Evolutionary conservation across 805 yeast genomes (phyloP), one percentile per base, ranked within the genome.

Genomic region (Vanderwaltozyma tropicalis): DNA sequence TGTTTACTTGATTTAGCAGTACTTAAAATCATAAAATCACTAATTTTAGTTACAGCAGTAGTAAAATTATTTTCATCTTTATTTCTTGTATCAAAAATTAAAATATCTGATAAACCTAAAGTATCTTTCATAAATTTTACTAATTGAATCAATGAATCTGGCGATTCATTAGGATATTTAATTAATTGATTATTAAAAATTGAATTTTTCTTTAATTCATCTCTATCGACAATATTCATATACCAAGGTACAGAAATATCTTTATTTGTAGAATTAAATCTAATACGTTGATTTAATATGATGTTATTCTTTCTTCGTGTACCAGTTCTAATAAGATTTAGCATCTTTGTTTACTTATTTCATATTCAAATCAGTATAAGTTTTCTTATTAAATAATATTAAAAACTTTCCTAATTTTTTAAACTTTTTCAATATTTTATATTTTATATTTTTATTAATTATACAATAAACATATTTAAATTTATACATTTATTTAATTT

Each of bases 1-100:
- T 88, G 97, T 43, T 73, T 78, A 28, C 76, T 72, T 22, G 88
- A 76, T 55, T 78, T 80, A 4, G 94, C 95, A 0, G 92, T 74
- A 15, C 79, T 72, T 0, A 89, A 62, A 5, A 89, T 61, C 69
- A 78, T 71, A 40, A 72, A 68, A 39, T 69, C 66, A 9, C 70
- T 63, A 39, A 26, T 64, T 57, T 43, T 47, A 20, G 50, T 42
- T 11, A 44, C 52, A 2, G 64, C 50, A 1, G 71, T 60, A 8
- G 69, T 64, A 18, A 64, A 66, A 14, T 63, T 50, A 20, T 14
- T 18, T 11, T 28, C 27, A n/a, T 33, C 25, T 2, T 16, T 9
- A n/a, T 64, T 53, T 26, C 79, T 64, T 41, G 81, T 60, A 50
- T 88, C 95, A 46, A 84, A 74, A 1, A 87, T 54, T 28, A 63